Evolutionary conservation across 805 yeast genomes (phyloP).

Genomic region (Saccharomycopsis olivae): DNA sequence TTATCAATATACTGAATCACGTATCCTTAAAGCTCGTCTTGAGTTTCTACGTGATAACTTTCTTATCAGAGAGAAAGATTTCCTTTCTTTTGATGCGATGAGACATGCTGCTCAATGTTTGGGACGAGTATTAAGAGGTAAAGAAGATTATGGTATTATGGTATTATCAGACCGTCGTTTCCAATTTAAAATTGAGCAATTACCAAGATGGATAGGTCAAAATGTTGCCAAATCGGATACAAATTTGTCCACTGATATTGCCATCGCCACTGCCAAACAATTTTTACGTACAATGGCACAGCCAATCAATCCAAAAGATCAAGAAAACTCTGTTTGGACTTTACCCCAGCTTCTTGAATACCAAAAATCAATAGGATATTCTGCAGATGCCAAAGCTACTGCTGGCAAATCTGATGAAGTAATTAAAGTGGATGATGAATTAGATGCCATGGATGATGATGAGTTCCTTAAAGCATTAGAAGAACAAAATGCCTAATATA

Average conservation of each 20-base stretch:
- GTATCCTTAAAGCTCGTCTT: constrained; percentile 87
- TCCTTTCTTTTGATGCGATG: constrained; percentile 97
- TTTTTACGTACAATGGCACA: constrained; percentile 91
- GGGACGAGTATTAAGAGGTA: constrained; percentile 95
- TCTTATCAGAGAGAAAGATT: constrained; percentile 89
- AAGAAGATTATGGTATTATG: constrained; percentile 98
- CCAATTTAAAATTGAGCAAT: constrained; percentile 70
- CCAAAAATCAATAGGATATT: constrained; percentile 30
- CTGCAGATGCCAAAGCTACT: not conserved
- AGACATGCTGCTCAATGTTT: constrained; percentile 98
- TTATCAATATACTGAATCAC: constrained; percentile 95
- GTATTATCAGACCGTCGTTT: constrained; percentile 93
- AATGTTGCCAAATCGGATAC: constrained; percentile 86
- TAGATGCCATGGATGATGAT: constrained; percentile 16
- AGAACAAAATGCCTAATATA: constrained; percentile 6
- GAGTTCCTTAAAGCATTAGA: constrained; percentile 17
- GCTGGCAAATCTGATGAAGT: not conserved
- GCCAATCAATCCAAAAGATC: constrained; percentile 80
- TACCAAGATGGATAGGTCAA: constrained; percentile 97
- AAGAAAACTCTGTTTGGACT: constrained; percentile 90
- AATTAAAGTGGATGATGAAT: constrained; percentile 7
- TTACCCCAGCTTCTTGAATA: constrained; percentile 48
- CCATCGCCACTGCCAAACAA: constrained; percentile 86
- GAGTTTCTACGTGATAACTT: constrained; percentile 90
- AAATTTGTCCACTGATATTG: constrained; percentile 94